phyloP scores from a whole-genome alignment of 2,329 filamentous ascomycete genomes.

The Pseudogymnoascus sp. region DNA sequence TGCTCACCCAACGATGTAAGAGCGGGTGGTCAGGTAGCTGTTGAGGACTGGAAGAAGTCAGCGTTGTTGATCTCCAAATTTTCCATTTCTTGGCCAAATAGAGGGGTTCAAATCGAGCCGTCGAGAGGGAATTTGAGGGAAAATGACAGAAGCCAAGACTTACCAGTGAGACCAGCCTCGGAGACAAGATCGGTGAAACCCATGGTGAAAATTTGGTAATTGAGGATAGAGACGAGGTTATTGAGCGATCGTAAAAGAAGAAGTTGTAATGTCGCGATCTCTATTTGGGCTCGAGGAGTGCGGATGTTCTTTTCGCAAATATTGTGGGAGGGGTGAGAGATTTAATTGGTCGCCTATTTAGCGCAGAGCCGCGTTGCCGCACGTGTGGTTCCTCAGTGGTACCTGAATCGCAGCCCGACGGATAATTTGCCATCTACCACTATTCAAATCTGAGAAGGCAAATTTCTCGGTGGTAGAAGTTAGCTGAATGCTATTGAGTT shows the following conservation, averaged over 20 bases:
- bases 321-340: slow-evolving; percentile 10
- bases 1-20: slow-evolving; percentile 78
- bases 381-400: slow-evolving; percentile 6
- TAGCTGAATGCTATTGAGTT: neutral
- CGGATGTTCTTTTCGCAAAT: slow-evolving; percentile 5
- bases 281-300: slow-evolving; percentile 6
- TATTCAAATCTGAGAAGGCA: neutral
- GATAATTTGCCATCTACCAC: slow-evolving; percentile 6
- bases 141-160: slow-evolving; percentile 23
- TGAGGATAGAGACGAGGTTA: slow-evolving; percentile 5
- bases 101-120: slow-evolving; percentile 10
- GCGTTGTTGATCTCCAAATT: slow-evolving; percentile 15
- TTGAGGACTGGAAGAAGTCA: slow-evolving; percentile 53
- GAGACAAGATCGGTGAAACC: slow-evolving; percentile 63
- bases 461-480: neutral
- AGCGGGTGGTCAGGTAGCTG: slow-evolving; percentile 66
- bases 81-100: slow-evolving; percentile 12
- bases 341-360: slow-evolving; percentile 11
- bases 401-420: slow-evolving; percentile 7
- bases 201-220: slow-evolving; percentile 38
- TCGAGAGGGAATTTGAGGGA: slow-evolving; percentile 8
- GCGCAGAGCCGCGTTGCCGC: neutral
- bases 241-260: slow-evolving; percentile 4
- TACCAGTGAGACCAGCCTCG: slow-evolving; percentile 56
- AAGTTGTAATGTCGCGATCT: slow-evolving; percentile 8